Evolutionary conservation across 1,139 yeast species (phyloP), one percentile per base, ranked within the genome.

Genomic region (Suzukiozyma palmioleophila): DNA sequence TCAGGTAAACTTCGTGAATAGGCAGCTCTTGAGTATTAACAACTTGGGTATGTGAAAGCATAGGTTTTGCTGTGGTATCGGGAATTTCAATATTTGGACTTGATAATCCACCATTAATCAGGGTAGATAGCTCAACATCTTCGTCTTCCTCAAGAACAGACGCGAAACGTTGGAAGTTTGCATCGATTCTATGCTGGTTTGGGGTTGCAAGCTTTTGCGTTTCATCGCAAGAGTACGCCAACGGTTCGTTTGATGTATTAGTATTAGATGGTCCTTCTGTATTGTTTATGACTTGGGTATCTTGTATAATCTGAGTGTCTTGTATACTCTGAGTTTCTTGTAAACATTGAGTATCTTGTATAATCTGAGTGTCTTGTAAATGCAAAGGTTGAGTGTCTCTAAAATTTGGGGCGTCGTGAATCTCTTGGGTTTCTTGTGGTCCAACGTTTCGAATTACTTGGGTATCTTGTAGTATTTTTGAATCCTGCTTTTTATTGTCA

Each of bases 1-100:
- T 16, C 26, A 38, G 13, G 29, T 24, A 14, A 35, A 18, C 9
- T 39, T 36, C 21, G 35, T 39, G 7, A n/a, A 36, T 26, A 12
- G 38, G 27, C 18, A 41, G 45, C 33, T 54, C 57, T 41, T 54
- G 58, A 8, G 58, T 53, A 40, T 50, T 50, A 1, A 50, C 32
- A 3, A 54, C 58, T 38, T 54, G 56, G 21, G 51, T 40, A 15
- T 47, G 46, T 1, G 56, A 45, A 27, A 15, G 34, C 30, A 26
- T n/a, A 31, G 12, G 32, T 22, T 26, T 34, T 8, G 32, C 33
- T 6, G 13, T 10, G 12, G 25, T 26, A 13, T 32, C 36, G 3
- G 31, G 24, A 8, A 18, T 32, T 22, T 21, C 35, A 24, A 31
- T 25, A 32, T 31, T 32, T 6, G 33, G 33, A n/a, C 25, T 13